Evolutionary conservation across 331 rosid species (phyloP).

Genomic region (Quercus phellos): DNA sequence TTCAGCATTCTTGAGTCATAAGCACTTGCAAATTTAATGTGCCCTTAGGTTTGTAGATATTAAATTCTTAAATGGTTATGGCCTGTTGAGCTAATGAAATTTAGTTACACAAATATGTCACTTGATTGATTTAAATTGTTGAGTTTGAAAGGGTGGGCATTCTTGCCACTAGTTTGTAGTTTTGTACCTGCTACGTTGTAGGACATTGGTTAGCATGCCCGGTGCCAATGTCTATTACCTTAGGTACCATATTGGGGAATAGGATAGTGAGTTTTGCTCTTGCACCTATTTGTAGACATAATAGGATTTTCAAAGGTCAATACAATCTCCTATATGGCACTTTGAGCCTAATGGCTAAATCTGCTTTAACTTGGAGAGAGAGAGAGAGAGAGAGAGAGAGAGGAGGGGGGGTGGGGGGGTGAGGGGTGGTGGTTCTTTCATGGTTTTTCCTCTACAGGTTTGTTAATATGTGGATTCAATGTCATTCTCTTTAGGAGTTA

Average conservation of each 20-base stretch:
- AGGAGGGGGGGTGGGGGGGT: too few species aligned
- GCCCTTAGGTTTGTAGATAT: not conserved
- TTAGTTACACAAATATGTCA: not conserved
- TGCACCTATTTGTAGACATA: not conserved
- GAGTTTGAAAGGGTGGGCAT: not conserved
- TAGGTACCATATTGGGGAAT: too few species aligned
- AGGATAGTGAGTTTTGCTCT: not conserved
- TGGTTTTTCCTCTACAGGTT: too few species aligned
- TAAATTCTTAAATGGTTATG: not conserved
- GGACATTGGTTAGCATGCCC: not conserved
- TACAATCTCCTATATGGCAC: not conserved
- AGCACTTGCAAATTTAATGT: not conserved
- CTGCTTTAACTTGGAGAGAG: not conserved
- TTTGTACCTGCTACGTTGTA: not conserved
- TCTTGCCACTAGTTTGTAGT: not conserved
- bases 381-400: fast-evolving
- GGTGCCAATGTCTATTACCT: too few species aligned
- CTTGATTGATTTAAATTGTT: not conserved
- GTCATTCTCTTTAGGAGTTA: not conserved
- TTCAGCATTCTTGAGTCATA: not conserved
- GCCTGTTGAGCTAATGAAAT: not conserved
- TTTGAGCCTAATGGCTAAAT: not conserved
- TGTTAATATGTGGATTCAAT: not conserved
- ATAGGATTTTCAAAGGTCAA: not conserved
- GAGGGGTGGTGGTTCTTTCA: not conserved